phyloP scores from a whole-genome alignment of 2,329 filamentous ascomycete species.

The Grosmannia clavigera region DNA sequence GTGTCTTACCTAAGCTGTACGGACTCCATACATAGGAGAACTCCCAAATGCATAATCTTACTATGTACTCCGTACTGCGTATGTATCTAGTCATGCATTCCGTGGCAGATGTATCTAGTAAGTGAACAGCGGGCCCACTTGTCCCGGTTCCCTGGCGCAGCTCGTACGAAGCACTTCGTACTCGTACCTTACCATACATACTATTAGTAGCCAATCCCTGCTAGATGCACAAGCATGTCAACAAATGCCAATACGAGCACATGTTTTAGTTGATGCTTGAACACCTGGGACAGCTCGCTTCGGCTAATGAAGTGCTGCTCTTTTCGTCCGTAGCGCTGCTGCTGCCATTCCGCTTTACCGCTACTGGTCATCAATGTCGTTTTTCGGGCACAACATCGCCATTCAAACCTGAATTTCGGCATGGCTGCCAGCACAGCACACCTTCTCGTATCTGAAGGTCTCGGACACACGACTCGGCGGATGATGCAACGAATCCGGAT shows the following conservation, averaged over 20 bases:
- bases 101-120: background rate
- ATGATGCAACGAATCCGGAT: background rate
- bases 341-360: background rate
- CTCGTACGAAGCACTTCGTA: too few relatives aligned
- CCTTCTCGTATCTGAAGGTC: background rate
- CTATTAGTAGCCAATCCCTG: background rate
- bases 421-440: background rate
- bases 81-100: background rate
- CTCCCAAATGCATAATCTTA: background rate
- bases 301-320: background rate
- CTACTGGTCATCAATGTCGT: background rate
- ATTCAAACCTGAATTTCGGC: background rate
- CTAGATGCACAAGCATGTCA: background rate
- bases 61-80: too few relatives aligned
- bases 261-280: background rate
- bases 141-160: background rate
- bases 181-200: too few relatives aligned
- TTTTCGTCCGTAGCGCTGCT: background rate
- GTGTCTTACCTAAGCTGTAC: background rate
- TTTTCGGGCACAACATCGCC: background rate
- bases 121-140: background rate
- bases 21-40: too few relatives aligned
- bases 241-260: background rate
- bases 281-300: background rate
- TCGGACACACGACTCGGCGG: background rate